Base-by-base conservation (phyloP, 2,329 filamentous ascomycete genomes). In the Aphanocladium album region DNA sequence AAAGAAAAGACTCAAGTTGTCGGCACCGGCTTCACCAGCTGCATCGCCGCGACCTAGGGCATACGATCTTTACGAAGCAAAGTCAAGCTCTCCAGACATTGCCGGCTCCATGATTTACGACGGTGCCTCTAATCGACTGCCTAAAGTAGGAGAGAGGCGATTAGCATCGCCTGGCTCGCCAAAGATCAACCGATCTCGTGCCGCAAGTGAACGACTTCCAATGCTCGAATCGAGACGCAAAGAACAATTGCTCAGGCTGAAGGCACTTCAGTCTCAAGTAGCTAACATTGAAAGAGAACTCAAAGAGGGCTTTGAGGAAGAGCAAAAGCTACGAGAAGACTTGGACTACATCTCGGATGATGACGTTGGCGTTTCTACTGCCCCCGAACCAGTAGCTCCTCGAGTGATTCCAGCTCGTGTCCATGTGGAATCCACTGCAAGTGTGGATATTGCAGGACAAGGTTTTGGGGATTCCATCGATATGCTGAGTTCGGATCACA, bases 241-340 rank as follows among this genome's bases (percentile, higher is more conserved):
- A 56, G 69, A 73, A 25, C 70, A 83, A 65, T 74, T 78, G 60
- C 72, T 76, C n/a, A 80, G 76, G 62, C 67, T 85, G 19, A 75
- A 76, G 58, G 69, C 74, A 21, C 66, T 83, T 39, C 74, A 79
- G 61, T 76, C 78, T 5, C 77, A 83, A 67, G 73, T 81, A 23
- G 72, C 73, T 21, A 76, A 73, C 19, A 74, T 85, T 39, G 74
- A 83, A 67, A 75, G 75, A 25, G 82, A 84, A 62, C 74, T 81
- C 16, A 71, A 74, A 27, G 69, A 72, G n/a, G 74, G 73, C 27
- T 63, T 71, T 50, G 64, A 66, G 6, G 73, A 75, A 56, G 73
- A 74, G 62, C 64, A 74, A 55, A 68, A 64, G 16, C 65, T 77
- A 14, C 68, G 67, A 46, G 65, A 66, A 55, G 70, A 77, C 43